Evolutionary conservation across 1,284 basidiomycete genomes (phyloP), one percentile per base, ranked within the genome.

Genomic region (Pseudozyma pruni): DNA sequence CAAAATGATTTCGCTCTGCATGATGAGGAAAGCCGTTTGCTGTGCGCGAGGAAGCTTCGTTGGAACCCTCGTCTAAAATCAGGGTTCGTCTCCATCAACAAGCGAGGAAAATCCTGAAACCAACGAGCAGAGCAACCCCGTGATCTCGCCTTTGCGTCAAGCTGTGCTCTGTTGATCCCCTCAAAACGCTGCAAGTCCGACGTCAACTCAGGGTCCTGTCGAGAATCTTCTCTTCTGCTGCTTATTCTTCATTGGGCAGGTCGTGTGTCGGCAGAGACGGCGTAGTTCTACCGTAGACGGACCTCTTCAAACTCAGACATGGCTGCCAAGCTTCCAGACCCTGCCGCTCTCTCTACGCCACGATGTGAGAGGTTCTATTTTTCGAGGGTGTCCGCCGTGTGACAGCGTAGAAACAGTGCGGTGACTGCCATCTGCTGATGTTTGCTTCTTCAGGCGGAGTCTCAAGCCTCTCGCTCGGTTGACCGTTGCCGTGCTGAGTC

Each of bases 141-240:
- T 43, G 41, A 16, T 43, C 37, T 38, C 19, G 37, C 37, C 16
- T 14, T 16, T n/a, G n/a, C n/a, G n/a, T n/a, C n/a, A n/a, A n/a
- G 33, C 44, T 46, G 33, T 13, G 17, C 35, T 38, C 16, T n/a
- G 35, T 22, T 33, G 31, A 34, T n/a, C n/a, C n/a, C n/a, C n/a
- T n/a, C n/a, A n/a, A n/a, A n/a, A n/a, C 57, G 40, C 50, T 60
- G 57, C 57, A 52, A 40, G 37, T 60, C 49, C 50, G 57, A 60
- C 57, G 57, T 60, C 50, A 60, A 37, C 22, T 25, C 44, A 60
- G 56, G 57, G 57, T 53, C 45, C 38, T 39, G 27, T 34, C 17
- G 17, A n/a, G 20, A n/a, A n/a, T 23, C 29, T n/a, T 34, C 10
- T 29, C 20, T 16, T 27, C 20, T 23, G 29, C 20, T 29, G n/a